These are phyloP conservation scores for Plantago elongata DNA, from an alignment of 257 asterid genomes.

Conservation along the genomic window DNA sequence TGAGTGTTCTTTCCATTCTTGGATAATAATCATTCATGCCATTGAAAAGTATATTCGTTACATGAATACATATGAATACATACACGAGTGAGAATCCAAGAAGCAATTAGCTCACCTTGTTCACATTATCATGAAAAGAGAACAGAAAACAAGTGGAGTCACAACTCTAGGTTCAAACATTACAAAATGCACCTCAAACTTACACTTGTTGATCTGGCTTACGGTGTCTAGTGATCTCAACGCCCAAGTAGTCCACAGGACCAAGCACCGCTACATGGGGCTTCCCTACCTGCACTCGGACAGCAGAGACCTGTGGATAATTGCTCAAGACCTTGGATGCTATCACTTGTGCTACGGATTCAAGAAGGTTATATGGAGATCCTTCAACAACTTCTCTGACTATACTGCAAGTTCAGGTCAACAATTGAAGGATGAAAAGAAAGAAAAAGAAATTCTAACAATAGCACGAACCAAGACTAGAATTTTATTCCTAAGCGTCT, in stretches of 20 bases:
- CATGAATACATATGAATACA: too few relatives aligned
- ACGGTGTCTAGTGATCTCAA: constrained; percentile 63
- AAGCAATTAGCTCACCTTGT: background rate
- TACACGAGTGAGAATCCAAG: too few relatives aligned
- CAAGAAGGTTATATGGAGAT: constrained; percentile 68
- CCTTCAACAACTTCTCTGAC: constrained; percentile 72
- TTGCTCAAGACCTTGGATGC: constrained; percentile 50
- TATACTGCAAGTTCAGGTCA: constrained; percentile 40
- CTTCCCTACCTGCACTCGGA: constrained; percentile 76
- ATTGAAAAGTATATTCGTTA: background rate
- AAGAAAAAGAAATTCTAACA: too few relatives aligned
- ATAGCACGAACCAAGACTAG: background rate
- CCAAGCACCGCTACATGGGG: constrained; percentile 88
- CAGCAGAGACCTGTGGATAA: constrained; percentile 49
- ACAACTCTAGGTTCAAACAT: too few relatives aligned
- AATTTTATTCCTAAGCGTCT: too few relatives aligned
- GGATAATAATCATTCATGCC: background rate
- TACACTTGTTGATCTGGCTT: background rate
- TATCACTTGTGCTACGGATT: constrained; percentile 67
- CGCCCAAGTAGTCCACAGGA: constrained; percentile 74
- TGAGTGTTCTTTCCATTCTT: too few relatives aligned
- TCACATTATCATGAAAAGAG: background rate
- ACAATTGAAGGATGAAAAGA: too few relatives aligned
- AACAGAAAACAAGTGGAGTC: background rate
- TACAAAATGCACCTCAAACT: background rate